A percentile compares a stretch with the other conserved stretches of the same genome.
phyloP scores from a whole-genome alignment of 1,284 basidiomycete species.

The Fomitiporia mediterranea region DNA sequence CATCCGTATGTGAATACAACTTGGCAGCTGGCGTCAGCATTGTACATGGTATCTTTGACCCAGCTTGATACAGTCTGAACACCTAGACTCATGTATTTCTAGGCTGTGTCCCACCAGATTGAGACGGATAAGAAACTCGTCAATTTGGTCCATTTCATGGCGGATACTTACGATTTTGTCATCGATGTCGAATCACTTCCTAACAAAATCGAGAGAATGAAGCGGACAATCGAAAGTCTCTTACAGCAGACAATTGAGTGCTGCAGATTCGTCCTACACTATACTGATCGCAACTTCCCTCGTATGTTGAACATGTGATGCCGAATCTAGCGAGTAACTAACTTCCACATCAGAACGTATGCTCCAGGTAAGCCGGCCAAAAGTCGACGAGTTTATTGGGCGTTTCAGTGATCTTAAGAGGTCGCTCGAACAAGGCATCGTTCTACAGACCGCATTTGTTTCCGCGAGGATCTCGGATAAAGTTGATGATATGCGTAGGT shows the following conservation, averaged over 20 bases:
- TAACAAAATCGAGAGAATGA: neutral
- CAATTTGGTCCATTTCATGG: neutral
- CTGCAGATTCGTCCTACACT: neutral
- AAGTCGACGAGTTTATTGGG: slow-evolving; percentile 1
- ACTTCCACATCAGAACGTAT: slow-evolving; percentile 4
- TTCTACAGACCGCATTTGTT: neutral
- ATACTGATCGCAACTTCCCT: neutral
- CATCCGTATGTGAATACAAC: too few relatives aligned
- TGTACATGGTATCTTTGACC: too few relatives aligned
- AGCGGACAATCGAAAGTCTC: neutral
- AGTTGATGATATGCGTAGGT: neutral
- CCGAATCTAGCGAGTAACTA: neutral
- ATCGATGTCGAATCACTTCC: neutral
- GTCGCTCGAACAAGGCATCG: neutral
- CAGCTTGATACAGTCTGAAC: too few relatives aligned
- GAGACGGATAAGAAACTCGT: neutral
- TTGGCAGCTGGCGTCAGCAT: too few relatives aligned
- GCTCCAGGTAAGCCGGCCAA: neutral
- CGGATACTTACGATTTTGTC: neutral
- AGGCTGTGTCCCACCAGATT: too few relatives aligned
- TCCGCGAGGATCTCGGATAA: neutral
- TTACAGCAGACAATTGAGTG: slow-evolving; percentile 3
- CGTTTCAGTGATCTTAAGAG: neutral
- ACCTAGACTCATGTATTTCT: too few relatives aligned
- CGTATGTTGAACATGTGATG: neutral